Evolutionary conservation across 805 yeast species (phyloP).

Genomic region (Hanseniaspora occidentalis): DNA sequence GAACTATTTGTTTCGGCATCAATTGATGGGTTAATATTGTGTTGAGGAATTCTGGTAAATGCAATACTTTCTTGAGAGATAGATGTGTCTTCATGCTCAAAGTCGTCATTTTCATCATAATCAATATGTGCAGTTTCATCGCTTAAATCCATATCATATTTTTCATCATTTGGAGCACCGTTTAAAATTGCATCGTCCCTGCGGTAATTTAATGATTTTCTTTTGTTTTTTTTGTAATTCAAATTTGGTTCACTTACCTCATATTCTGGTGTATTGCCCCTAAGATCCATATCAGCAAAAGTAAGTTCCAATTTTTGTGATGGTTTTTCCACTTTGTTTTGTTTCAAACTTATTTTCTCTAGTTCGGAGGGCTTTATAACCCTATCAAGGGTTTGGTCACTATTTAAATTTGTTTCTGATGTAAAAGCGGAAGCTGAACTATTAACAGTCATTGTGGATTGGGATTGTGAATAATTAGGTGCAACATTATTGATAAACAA

Average conservation of each 20-base stretch:
- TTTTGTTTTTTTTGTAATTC: background rate
- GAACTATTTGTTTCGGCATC: background rate
- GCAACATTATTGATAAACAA: no score
- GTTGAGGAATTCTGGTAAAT: background rate
- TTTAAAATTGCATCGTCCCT: background rate
- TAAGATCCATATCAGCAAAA: background rate
- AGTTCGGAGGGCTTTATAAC: no score
- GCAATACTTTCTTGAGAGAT: background rate
- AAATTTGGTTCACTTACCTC: background rate
- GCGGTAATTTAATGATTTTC: background rate
- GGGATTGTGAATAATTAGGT: no score
- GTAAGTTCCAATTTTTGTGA: slow-evolving; percentile 1
- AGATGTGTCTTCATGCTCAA: background rate
- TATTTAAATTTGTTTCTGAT: no score
- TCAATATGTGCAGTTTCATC: no score
- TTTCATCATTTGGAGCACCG: background rate
- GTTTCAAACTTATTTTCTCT: background rate
- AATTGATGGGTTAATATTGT: no score
- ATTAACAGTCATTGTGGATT: no score
- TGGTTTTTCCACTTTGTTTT: no score
- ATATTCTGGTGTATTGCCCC: background rate
- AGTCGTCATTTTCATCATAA: background rate
- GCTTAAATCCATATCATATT: background rate
- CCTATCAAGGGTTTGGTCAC: no score
- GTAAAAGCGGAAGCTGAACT: no score